phyloP scores from a whole-genome alignment of 73 alveolate species.

The Loxodes magnus region DNA sequence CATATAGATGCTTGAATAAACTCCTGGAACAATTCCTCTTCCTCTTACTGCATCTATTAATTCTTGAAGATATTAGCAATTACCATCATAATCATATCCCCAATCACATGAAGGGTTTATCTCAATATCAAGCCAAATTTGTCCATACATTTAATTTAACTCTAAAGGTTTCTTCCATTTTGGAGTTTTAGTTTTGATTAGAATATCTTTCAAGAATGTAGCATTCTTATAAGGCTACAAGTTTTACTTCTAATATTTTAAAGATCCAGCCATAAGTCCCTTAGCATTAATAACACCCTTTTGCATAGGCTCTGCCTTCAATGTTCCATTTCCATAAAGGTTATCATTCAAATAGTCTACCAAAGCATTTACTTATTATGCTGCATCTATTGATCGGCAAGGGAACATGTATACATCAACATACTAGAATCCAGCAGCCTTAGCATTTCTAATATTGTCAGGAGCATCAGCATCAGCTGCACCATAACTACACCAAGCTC shows the following conservation, averaged over 20 bases:
- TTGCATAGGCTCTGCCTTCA: conserved; percentile 5
- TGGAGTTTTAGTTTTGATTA: not conserved
- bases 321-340: conserved; percentile 21
- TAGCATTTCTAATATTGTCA: conserved; percentile 35
- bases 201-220: too few relatives aligned
- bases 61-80: conserved; percentile 34
- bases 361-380: conserved; percentile 27
- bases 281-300: not conserved
- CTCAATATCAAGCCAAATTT: conserved; percentile 72
- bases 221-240: too few relatives aligned
- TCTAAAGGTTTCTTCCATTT: conserved; percentile 1
- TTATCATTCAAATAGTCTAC: conserved; percentile 25
- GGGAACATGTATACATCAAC: conserved; percentile 73
- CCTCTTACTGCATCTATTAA: conserved; percentile 24
- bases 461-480: conserved; percentile 47
- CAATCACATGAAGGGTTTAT: conserved; percentile 59
- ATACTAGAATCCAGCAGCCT: conserved; percentile 52
- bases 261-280: not conserved
- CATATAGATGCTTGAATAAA: conserved; percentile 41
- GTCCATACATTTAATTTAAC: conserved; percentile 24
- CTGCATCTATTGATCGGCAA: conserved; percentile 31
- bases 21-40: conserved; percentile 44
- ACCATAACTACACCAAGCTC: too few relatives aligned
- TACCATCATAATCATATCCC: conserved; percentile 26
- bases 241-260: too few relatives aligned